Conservation (phyloP, 768 basidiomycete species). For the Lactifluus volemus region DNA sequence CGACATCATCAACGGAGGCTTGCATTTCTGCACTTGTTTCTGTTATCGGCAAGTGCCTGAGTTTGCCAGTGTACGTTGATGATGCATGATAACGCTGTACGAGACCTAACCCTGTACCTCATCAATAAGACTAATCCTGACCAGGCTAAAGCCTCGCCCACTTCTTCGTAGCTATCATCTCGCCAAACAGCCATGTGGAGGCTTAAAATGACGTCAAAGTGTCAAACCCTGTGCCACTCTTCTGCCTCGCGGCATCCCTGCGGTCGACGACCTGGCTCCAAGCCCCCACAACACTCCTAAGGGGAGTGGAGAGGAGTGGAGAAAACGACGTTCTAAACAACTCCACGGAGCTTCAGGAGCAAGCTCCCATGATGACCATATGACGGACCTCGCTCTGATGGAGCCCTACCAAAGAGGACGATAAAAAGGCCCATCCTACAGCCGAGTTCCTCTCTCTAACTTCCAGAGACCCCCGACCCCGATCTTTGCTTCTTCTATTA, state of each 20-base stretch:
- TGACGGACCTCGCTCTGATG: background rate
- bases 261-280: background rate
- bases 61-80: too few species aligned
- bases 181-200: background rate
- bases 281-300: background rate
- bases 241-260: background rate
- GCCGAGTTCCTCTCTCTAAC: too few species aligned
- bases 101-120: too few species aligned
- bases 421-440: background rate
- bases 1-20: conserved; percentile 25
- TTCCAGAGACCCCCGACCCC: too few species aligned
- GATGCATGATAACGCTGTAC: too few species aligned
- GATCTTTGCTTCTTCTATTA: too few species aligned
- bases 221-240: background rate
- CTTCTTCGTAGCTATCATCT: too few species aligned
- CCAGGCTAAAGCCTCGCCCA: too few species aligned
- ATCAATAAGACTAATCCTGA: too few species aligned
- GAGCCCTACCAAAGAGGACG: background rate
- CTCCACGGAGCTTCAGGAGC: background rate
- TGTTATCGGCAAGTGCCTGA: too few species aligned
- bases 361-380: background rate
- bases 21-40: background rate
- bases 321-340: too few species aligned
- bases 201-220: background rate
- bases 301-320: too few species aligned